Conservation (phyloP, 2,329 filamentous ascomycete species). For the Aaosphaeria pasadenensis region DNA sequence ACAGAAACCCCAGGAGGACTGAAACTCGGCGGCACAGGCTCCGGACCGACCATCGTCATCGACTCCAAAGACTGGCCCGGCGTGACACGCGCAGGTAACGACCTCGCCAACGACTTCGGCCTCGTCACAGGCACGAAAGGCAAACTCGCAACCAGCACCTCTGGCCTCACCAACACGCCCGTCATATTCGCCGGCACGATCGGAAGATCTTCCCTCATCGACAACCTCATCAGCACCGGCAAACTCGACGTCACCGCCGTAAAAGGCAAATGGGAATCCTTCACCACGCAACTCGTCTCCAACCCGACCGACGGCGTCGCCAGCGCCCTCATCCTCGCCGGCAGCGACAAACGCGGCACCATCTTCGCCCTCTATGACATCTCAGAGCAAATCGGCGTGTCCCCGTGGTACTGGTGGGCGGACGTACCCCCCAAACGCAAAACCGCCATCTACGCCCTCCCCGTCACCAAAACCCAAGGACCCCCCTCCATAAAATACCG, state of each 20-base stretch:
- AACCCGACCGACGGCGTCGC: conserved; percentile 54
- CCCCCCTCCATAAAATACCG: conserved; percentile 63
- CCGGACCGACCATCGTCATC: conserved; percentile 19
- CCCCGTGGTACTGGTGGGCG: conserved; percentile 66
- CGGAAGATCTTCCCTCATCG: conserved; percentile 59
- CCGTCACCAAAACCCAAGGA: conserved; percentile 52
- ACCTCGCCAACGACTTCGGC: conserved; percentile 64
- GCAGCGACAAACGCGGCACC: conserved; percentile 61
- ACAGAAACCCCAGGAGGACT: conserved; percentile 13
- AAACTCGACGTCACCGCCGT: conserved; percentile 57
- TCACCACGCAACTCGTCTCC: conserved; percentile 55
- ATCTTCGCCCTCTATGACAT: conserved; percentile 68
- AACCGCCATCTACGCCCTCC: conserved; percentile 53
- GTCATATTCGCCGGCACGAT: conserved; percentile 66
- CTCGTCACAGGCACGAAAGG: conserved; percentile 63
- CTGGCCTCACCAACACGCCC: conserved; percentile 8
- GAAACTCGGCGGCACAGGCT: conserved; percentile 14
- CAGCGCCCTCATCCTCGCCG: conserved; percentile 61
- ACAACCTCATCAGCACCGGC: conserved; percentile 50
- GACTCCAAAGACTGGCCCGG: conserved; percentile 56
- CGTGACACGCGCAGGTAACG: conserved; percentile 62
- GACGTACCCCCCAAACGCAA: conserved; percentile 55
- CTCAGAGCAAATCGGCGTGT: conserved; percentile 68
- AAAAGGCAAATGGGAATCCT: conserved; percentile 65
- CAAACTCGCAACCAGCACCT: conserved; percentile 24